A percentile compares a stretch with the other conserved stretches of the same genome.
These are phyloP conservation scores for Colletotrichum viniferum DNA, from an alignment of 2,329 filamentous ascomycete genomes.

Conservation along the genomic window DNA sequence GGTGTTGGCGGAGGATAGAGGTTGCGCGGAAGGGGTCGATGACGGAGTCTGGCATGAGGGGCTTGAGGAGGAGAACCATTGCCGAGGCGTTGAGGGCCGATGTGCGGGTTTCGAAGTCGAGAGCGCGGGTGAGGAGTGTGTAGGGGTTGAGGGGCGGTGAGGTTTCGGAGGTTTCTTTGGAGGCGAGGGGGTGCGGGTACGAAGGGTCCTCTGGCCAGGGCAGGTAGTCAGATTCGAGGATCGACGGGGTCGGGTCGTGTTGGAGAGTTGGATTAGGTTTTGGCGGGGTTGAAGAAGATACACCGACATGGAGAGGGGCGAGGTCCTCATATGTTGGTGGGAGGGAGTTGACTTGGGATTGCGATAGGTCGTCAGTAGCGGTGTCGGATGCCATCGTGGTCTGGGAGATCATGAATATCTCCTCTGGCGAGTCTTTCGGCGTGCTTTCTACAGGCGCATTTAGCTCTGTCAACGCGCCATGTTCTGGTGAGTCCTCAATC, in stretches of 20 bases:
- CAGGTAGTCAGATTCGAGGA: conserved; percentile 64
- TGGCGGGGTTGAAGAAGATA: conserved; percentile 26
- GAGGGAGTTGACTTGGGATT: conserved; percentile 6
- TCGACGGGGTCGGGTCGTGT: conserved; percentile 42
- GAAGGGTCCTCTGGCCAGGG: conserved; percentile 61
- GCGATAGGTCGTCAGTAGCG: conserved; percentile 32
- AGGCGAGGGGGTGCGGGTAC: conserved; percentile 52
- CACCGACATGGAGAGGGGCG: conserved; percentile 20
- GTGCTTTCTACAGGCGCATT: not conserved
- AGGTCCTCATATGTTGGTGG: conserved; percentile 5
- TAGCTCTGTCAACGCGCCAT: not conserved
- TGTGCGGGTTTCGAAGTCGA: conserved; percentile 60
- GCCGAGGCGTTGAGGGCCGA: conserved; percentile 65
- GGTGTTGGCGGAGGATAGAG: conserved; percentile 63
- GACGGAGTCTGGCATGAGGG: conserved; percentile 57
- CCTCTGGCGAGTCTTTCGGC: conserved; percentile 37
- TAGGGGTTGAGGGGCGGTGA: conserved; percentile 58
- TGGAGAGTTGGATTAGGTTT: conserved; percentile 33
- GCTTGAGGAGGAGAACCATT: conserved; percentile 64
- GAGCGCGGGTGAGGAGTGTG: conserved; percentile 54
- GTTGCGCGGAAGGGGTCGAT: conserved; percentile 61
- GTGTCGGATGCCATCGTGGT: conserved; percentile 40
- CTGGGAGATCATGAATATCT: conserved; percentile 51
- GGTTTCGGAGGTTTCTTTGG: not conserved
- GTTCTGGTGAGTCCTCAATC: conserved; percentile 29